phyloP scores from a whole-genome alignment of 352 stramenopile genomes.

The Phytophthora capsici region DNA sequence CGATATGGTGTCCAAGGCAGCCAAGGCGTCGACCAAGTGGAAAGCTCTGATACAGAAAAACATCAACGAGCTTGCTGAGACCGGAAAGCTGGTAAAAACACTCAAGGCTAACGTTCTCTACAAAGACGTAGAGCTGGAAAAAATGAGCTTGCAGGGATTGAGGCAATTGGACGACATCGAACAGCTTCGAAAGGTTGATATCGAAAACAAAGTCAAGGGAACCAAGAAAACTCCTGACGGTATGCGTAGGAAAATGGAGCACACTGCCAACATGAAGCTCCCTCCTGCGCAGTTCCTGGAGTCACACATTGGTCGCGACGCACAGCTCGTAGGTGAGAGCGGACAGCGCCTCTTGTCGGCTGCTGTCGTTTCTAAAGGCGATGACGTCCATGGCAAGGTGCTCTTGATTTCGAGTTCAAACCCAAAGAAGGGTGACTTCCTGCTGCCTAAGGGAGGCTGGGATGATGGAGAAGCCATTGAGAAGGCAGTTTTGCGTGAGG shows the following conservation, averaged over 20 bases:
- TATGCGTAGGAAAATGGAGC: neutral
- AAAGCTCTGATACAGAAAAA: neutral
- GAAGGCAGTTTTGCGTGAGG: slow-evolving; percentile 9
- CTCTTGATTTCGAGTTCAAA: slow-evolving; percentile 30
- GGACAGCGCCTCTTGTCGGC: neutral
- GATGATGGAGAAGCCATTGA: slow-evolving; percentile 9
- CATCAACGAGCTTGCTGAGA: neutral
- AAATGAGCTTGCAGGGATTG: neutral
- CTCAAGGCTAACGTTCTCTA: neutral
- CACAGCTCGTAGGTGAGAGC: neutral
- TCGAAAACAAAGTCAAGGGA: neutral
- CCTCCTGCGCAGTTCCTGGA: neutral
- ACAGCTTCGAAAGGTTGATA: neutral
- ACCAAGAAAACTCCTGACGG: too few relatives aligned
- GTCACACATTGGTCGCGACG: neutral
- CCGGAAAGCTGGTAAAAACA: neutral
- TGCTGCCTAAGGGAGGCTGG: slow-evolving; percentile 31
- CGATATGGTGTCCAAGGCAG: neutral
- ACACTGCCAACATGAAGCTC: neutral
- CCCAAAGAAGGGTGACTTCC: slow-evolving; percentile 12
- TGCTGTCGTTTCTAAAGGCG: neutral
- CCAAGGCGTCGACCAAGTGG: neutral
- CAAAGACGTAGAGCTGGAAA: neutral
- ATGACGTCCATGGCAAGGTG: neutral
- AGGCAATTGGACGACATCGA: neutral